Evolutionary conservation across 495 filamentous ascomycete species (phyloP), one percentile per base, ranked within the genome.

Genomic region (Talaromyces ruber): DNA sequence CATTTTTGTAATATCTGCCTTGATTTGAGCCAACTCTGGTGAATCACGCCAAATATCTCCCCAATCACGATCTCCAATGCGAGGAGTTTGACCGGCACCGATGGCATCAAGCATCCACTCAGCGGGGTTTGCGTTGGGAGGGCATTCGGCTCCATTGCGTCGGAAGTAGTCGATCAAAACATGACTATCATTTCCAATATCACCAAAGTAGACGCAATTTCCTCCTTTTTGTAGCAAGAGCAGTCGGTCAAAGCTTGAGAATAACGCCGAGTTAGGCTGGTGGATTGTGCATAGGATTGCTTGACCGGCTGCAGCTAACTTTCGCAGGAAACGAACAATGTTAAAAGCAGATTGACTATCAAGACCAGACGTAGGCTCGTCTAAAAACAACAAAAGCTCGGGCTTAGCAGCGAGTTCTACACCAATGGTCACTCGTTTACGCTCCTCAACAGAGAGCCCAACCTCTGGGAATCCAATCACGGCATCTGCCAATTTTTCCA

Each of bases 261-360:
- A 96, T 0, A 97, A 79, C 0, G 90, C 88, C 3, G 89, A 85
- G 68, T 90, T 89, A 16, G 93, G 93, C 65, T 97, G 93, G 71
- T 97, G 93, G 65, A 96, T 97, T 0, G 93, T 97, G 73, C 89
- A 92, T 1, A 96, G 82, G 70, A 97, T 90, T 21, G 93, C 91
- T 66, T 96, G 92, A 2, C 93, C 93, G 34, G 87, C 86, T 1
- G 82, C 84, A 1, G 92, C 86, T 11, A 96, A 81, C 75, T 95
- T 96, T 57, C 86, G 87, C 59, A 96, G 73, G 80, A 96, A 96
- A 56, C 90, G 86, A n/a, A 96, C 85, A 63, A 96, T 96, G 63
- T 93, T 93, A 77, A 91, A 97, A 5, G 93, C 89, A 62, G 83
- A 86, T 67, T 92, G 91, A 47, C 85, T 87, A 70, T 97, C 92